Evolutionary conservation across 495 filamentous ascomycete genomes (phyloP).

Genomic region (Arthonia radiata): DNA sequence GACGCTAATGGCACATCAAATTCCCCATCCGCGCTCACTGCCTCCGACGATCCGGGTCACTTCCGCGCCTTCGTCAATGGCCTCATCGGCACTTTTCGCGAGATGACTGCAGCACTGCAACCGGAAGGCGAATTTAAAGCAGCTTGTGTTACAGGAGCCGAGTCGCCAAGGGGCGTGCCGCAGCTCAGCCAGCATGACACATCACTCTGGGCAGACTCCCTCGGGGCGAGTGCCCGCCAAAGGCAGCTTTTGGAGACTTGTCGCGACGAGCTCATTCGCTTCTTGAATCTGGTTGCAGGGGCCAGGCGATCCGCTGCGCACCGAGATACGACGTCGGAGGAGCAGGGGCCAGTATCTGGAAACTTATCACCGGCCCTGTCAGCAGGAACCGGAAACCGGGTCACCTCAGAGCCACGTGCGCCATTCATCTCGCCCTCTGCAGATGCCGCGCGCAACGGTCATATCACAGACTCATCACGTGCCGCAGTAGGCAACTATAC

Average conservation of each 20-base stretch:
- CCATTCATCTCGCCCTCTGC: too few species aligned
- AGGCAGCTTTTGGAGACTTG: conserved; percentile 55
- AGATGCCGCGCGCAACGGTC: too few species aligned
- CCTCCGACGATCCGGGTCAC: conserved; percentile 27
- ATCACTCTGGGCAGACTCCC: conserved; percentile 53
- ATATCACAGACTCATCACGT: too few species aligned
- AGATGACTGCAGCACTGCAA: conserved; percentile 37
- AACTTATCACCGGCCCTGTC: too few species aligned
- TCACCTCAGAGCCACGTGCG: too few species aligned
- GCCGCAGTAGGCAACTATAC: too few species aligned
- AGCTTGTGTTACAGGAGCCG: conserved; percentile 9
- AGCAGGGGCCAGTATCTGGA: too few species aligned
- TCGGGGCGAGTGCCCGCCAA: conserved; percentile 79
- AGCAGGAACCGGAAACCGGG: too few species aligned
- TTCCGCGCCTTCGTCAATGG: conserved; percentile 42
- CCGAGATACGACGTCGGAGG: too few species aligned
- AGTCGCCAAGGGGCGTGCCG: conserved; percentile 17
- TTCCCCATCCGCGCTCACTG: conserved; percentile 10
- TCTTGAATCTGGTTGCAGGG: conserved; percentile 18
- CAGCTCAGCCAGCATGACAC: conserved; percentile 15
- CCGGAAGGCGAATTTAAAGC: conserved; percentile 7
- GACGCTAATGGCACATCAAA: conserved; percentile 3
- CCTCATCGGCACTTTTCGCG: conserved; percentile 40
- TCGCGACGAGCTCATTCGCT: conserved; percentile 38
- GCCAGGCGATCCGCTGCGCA: too few species aligned